Evolutionary conservation across 208 protist genomes (phyloP), one percentile per base, ranked within the genome.

Genomic region (Porcisia hertigi): DNA sequence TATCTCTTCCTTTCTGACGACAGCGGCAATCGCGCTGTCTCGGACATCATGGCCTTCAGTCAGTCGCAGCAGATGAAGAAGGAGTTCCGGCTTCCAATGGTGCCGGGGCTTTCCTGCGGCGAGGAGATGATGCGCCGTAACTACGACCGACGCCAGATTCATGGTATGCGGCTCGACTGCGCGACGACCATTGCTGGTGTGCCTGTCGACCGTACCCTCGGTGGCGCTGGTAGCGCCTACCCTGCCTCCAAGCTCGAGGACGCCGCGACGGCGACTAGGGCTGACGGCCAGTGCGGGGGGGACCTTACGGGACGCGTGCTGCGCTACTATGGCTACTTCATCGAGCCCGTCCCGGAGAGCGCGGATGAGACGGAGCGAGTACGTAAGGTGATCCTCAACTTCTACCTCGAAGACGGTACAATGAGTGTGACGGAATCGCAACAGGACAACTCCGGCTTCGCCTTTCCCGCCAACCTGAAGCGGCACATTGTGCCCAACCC

Each of bases 371-470:
- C 83, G 72, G 89, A 91, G 69, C 93, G 98, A 30, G 80, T 99
- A 53, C 93, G 97, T 39, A 93, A 93, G 60, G 84, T 97, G 75
- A 77, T 90, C 14, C 84, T 99, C 52, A 88, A 95, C 63, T 98
- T 96, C 71, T 99, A 95, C 79, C 89, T 99, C 4, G 97, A 98
- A 73, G 98, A 99, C 81, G 97, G 97, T 85, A 98, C 98, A 60
- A 98, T 99, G 84, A 96, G 96, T 73, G 90, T 99, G 69, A 84
- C 86, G 53, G 98, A 99, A 88, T 89, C 94, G 23, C 59, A 83
- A 53, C 76, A 97, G 62, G 94, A 98, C 69, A 99, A 99, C 91
- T 97, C 90, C 49, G 98, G 98, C 45, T 93, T 99, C 55, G 92
- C 94, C 30, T 97, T 99, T 73, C 92, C 94, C 52, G 82, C 79